Percentiles rank a stretch among this genome's conserved stretches.
Evolutionary conservation across 768 basidiomycete genomes (phyloP).

Genomic region (Rhizopogon vinicolor): DNA sequence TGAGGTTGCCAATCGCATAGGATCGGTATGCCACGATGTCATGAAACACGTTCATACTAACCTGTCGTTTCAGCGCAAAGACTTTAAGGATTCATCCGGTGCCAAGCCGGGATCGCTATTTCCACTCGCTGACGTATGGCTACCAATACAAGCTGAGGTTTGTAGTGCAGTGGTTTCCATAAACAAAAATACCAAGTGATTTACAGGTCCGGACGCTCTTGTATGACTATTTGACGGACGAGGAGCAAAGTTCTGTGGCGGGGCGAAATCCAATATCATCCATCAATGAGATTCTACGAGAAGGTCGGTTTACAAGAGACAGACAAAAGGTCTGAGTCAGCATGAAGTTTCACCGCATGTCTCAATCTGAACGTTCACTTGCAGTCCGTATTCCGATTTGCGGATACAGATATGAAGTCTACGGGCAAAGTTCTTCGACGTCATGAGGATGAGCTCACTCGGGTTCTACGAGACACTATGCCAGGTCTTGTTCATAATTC

Average conservation of each 20-base stretch:
- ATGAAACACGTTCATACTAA: not conserved
- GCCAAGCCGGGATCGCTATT: slow-evolving; percentile 74
- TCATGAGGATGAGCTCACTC: slow-evolving; percentile 83
- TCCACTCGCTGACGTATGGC: slow-evolving; percentile 84
- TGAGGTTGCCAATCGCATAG: slow-evolving; percentile 88
- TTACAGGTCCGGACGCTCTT: slow-evolving; percentile 76
- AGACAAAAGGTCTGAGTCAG: slow-evolving; percentile 57
- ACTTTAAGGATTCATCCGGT: slow-evolving; percentile 85
- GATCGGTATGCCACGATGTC: slow-evolving; percentile 58
- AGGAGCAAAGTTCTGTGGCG: slow-evolving; percentile 72
- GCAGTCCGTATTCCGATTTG: slow-evolving; percentile 86
- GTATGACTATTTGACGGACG: slow-evolving; percentile 89
- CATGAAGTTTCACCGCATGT: not conserved
- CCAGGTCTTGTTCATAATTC: slow-evolving; percentile 84
- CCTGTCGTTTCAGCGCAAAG: slow-evolving; percentile 59
- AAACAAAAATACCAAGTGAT: slow-evolving; percentile 5
- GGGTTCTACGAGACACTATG: slow-evolving; percentile 83
- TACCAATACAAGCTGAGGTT: slow-evolving; percentile 86
- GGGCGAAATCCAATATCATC: slow-evolving; percentile 88
- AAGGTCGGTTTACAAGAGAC: slow-evolving; percentile 76
- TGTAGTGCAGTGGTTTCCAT: not conserved
- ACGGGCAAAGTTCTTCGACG: slow-evolving; percentile 61
- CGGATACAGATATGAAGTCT: slow-evolving; percentile 79
- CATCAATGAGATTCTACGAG: slow-evolving; percentile 89
- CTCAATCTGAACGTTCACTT: not conserved